Base-by-base conservation (phyloP, 768 basidiomycete species). In the Cyclocybe cylindracea region DNA sequence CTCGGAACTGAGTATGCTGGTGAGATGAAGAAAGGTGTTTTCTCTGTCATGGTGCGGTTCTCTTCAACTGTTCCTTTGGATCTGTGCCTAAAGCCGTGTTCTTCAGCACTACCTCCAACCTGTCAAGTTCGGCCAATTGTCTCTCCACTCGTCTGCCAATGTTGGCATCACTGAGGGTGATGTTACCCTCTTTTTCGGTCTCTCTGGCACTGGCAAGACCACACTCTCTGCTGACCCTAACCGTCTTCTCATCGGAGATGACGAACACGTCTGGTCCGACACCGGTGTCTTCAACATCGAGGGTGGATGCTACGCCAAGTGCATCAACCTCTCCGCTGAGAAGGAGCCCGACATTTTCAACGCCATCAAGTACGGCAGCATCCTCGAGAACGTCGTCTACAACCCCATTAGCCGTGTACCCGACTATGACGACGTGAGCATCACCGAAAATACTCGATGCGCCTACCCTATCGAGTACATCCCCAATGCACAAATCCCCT, bases 11-110 rank as follows among this genome's bases (percentile, higher is more conserved):
- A 98, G 68, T 98, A 98, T 66, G 94, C 94, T 31, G 94, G 94
- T 45, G 94, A 99, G 78, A 99, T 99, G 97, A 99, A 99, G 79
- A 99, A 99, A 85, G 97, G 97, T 66, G 92, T 99, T 69, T 99
- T 99, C 79, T 93, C 90, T 39, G 94, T 99, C 61, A 99, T 99
- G 96, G 86, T 86, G 57, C 16, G 76, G 55, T 48, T 36, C 14
- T 18, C 44, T 29, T 16, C 44, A 44, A 38, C 44, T 38, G 16
- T 32, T 32, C 39, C 32, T 42, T 46, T 50, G 49, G 37, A 51
- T 63, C 46, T 49, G 50, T 48, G 39, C 58, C 36, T 57, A 50
- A 42, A 16, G 34, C 8, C 54, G 46, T 32, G 42, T 58, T 50
- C 56, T 61, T 33, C 57, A 88, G 86, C 96, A 99, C 75, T 99